Evolutionary conservation across 2,329 filamentous ascomycete species (phyloP), one percentile per base, ranked within the genome.

Genomic region (Penicillium corylophilum): DNA sequence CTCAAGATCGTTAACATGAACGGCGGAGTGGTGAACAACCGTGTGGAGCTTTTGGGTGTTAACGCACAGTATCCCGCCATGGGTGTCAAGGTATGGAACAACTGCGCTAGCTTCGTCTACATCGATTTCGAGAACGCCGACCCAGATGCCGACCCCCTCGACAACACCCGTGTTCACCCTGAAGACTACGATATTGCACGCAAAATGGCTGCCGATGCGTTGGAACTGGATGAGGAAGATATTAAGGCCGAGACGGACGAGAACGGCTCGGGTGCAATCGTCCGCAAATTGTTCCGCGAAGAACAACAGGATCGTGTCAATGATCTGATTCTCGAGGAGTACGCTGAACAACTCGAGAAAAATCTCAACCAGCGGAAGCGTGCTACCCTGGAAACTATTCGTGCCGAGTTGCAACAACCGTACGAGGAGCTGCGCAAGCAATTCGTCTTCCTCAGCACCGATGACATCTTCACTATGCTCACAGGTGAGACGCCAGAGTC

Each of bases 181-280:
- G 94, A 99, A 76, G 94, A 99, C 69, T 99, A 99, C 72, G 94
- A 99, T 62, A 86, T 99, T 55, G 94, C 91, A 44, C 89, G 93
- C 62, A 99, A 99, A 75, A 97, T 99, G 87, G 94, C 94, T 18
- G 94, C 94, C 3, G 94, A 99, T 77, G 94, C 94, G 15, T 79
- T 99, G 43, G 93, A 96, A 69, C 81, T 99, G 60, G 94, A 99
- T 63, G 94, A 99, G 74, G 94, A 99, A 76, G 94, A 99, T 65
- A 90, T 99, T 68, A 95, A 96, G 73, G 90, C 89, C 1, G 92
- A 97, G 74, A 88, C 88, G 5, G 90, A 95, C 59, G 90, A 96
- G 66, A 90, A 91, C 57, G 94, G 94, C 0, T 81, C 88, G 0
- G 91, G 89, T 15, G 94, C 93, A 7, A 92, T 97, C 61, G 90